Evolutionary conservation across 352 stramenopile species (phyloP), one percentile per base, ranked within the genome.

Genomic region (Globisporangium apiculatum): DNA sequence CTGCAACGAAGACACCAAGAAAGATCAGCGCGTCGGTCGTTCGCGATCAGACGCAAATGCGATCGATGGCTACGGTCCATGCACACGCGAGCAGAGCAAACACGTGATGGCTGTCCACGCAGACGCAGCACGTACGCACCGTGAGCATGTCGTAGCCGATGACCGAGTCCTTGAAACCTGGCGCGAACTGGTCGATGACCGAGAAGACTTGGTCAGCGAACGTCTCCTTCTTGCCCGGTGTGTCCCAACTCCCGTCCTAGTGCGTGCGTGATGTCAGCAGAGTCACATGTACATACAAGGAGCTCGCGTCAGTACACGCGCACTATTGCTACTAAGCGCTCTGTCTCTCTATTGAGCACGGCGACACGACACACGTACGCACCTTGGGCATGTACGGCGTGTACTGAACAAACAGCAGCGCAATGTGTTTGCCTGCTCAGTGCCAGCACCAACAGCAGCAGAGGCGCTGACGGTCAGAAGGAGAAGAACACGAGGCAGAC

Each of bases 381-480:
- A 87, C 83, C 68, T 91, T 89, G 45, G 83, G 84, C 40, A 83
- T 59, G 45, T 96, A 97, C 1, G 89, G 89, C 4, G 89, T 95
- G 62, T 96, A 97, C 68, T 97, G 89, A 10, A 96, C 83, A 59
- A 97, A 97, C 3, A 97, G 69, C 9, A 96, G 62, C 43, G 83
- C 87, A n/a, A 97, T 77, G 46, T 97, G 89, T 38, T 97, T 89
- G 15, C 87, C 89, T 86, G 57, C 41, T 42, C 36, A 31, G 24
- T 31, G 3, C 24, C 24, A 31, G 24, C 24, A 31, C 24, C 24
- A 31, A 31, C 24, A 31, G 24, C 24, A 31, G 24, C 24, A 31
- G 24, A 31, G 24, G 24, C 24, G 24, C 24, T 31, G 24, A 31
- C 24, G 24, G 24, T 31, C 24, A 31, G 24, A 31, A 31, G 24